Base-by-base conservation (phyloP, 352 stramenopile genomes). In the Phytophthora capsici region DNA sequence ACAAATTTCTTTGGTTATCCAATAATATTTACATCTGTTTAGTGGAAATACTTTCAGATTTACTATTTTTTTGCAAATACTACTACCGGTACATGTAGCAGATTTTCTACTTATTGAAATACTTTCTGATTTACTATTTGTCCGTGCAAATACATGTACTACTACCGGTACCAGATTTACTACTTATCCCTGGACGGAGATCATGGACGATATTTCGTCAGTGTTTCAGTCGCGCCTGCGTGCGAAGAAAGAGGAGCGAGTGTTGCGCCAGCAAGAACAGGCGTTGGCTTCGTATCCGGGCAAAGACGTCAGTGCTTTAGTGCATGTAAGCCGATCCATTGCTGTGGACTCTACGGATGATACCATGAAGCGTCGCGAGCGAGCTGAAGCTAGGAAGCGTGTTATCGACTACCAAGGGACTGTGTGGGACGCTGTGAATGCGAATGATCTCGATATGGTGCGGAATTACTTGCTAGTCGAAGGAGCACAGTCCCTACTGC, bases 401-500 rank as follows among this genome's bases (percentile, higher is more conserved):
- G 57, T 92, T 14, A 82, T 93, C 23, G 70, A 80, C 4, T 90
- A 85, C 48, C 45, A 63, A 0, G 78, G 83, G 9, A 82, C 57
- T 1, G 62, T 86, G 12, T 94, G 86, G 86, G 72, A 88, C 32
- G 83, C 80, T 2, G 69, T 88, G 1, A 57, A 28, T 22, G 48
- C 22, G 2, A 80, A 84, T 23, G 70, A 89, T 17, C 30, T 91
- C 22, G 57, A 65, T 0, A 82, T 92, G 53, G 52, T 94, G 25
- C 62, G 69, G 37, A 76, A 80, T 41, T 92, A 86, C 25, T 84
- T 94, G 38, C 47, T 86, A 4, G 80, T 91, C 3, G 82, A 94
- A 66, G 80, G 79, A 2, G 63, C 77, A 12, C 38, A 63, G 12
- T 81, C 61, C 44, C 37, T 93, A 22, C 58, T 91, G 10, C 57